These are phyloP conservation scores for Nakazawaea siamensis DNA, from an alignment of 805 yeast genomes.

Conservation along the genomic window DNA sequence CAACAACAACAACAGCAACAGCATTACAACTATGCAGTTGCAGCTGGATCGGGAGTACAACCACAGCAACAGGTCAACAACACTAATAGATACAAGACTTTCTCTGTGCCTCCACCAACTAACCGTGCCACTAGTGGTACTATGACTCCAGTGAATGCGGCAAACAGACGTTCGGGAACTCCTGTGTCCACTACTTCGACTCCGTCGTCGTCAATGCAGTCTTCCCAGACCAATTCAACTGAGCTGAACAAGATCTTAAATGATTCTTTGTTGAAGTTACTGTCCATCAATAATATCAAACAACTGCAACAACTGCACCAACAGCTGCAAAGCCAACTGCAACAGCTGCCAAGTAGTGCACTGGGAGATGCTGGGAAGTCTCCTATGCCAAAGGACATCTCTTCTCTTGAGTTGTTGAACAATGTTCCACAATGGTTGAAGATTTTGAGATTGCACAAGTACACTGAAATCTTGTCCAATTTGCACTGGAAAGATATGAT, in stretches of 20 bases:
- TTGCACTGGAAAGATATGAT: conserved; percentile 76
- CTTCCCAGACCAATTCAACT: conserved; percentile 1
- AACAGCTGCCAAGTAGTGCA: conserved; percentile 1
- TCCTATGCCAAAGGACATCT: conserved; percentile 41
- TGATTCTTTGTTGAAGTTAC: conserved; percentile 6
- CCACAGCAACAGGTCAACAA: neutral
- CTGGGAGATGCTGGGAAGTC: conserved; percentile 20
- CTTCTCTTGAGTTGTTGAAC: conserved; percentile 45
- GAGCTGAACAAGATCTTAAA: conserved; percentile 5
- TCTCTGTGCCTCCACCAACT: conserved; percentile 10
- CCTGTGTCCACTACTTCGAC: conserved; percentile 10
- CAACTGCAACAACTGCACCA: conserved; percentile 6
- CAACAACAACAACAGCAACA: conserved; percentile 8
- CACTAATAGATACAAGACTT: conserved; percentile 11
- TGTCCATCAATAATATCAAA: conserved; percentile 9
- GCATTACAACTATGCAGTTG: neutral
- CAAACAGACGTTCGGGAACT: conserved; percentile 1
- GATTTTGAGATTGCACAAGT: conserved; percentile 83
- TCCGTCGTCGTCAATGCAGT: conserved; percentile 11
- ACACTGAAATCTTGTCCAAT: conserved; percentile 74
- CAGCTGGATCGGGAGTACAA: neutral
- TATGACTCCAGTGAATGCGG: neutral
- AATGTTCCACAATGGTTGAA: conserved; percentile 93
- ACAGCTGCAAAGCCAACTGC: neutral
- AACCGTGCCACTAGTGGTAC: neutral